Conservation (phyloP, 2,329 filamentous ascomycete species). For the Penicillium sp. region DNA sequence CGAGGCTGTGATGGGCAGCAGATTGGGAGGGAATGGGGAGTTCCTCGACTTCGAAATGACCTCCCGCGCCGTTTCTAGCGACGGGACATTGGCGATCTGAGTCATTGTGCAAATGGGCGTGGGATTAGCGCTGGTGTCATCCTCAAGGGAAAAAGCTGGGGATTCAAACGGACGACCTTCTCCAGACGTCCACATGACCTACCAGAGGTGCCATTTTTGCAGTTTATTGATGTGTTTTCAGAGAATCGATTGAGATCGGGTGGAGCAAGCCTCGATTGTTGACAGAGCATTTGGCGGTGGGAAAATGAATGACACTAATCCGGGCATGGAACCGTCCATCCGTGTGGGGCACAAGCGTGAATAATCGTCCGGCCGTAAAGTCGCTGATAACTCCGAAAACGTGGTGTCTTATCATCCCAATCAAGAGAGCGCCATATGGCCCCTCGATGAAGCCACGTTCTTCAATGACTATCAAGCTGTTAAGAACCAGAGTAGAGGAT, state of each 20-base stretch:
- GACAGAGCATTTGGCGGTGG: conserved; percentile 17
- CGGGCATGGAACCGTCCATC: not conserved
- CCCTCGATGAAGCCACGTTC: no score
- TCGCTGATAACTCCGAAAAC: not conserved
- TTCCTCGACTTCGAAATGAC: conserved; percentile 49
- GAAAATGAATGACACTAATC: conserved; percentile 15
- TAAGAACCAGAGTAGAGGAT: no score
- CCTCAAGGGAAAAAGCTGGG: no score
- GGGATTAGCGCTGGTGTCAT: not conserved
- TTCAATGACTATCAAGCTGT: no score
- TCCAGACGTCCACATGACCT: conserved; percentile 4
- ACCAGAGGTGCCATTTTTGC: conserved; percentile 26
- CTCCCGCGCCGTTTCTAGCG: conserved; percentile 54
- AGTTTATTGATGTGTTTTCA: conserved; percentile 1
- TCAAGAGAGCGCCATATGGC: not conserved
- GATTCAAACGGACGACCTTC: no score
- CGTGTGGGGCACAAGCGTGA: conserved; percentile 13
- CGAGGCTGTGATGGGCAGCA: conserved; percentile 75
- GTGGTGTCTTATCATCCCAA: not conserved
- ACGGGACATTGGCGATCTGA: conserved; percentile 52
- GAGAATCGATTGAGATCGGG: not conserved
- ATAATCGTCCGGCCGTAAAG: not conserved
- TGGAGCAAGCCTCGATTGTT: conserved; percentile 1
- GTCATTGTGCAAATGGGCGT: conserved; percentile 10
- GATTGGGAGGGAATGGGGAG: conserved; percentile 60